Evolutionary conservation across 1,139 yeast species (phyloP).

Genomic region (Zygosaccharomyces pseudobailii): DNA sequence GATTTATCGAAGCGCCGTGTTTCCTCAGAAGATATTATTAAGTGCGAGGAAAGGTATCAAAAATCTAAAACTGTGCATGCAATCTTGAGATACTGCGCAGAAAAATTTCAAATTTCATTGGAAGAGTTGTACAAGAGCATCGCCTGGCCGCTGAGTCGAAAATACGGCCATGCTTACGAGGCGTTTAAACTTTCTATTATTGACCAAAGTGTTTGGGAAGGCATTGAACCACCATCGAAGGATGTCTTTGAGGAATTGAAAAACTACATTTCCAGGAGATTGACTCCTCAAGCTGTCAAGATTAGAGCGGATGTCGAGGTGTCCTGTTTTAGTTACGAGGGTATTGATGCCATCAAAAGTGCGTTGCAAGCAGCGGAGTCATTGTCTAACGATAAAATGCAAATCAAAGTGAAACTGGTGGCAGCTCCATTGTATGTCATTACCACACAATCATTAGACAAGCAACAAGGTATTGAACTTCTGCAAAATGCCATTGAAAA

Average conservation of each 20-base stretch:
- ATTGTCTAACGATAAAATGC: slow-evolving; percentile 75
- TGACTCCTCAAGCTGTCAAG: slow-evolving; percentile 97
- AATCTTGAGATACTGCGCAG: slow-evolving; percentile 96
- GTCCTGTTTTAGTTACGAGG: slow-evolving; percentile 94
- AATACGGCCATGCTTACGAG: slow-evolving; percentile 95
- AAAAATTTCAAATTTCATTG: slow-evolving; percentile 82
- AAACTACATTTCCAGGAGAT: slow-evolving; percentile 81
- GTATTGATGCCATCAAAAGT: slow-evolving; percentile 91
- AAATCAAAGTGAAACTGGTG: slow-evolving; percentile 86
- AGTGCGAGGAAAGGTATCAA: slow-evolving; percentile 96
- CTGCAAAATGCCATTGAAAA: slow-evolving; percentile 75
- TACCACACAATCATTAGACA: slow-evolving; percentile 89
- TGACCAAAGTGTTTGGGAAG: slow-evolving; percentile 83
- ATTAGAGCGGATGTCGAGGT: slow-evolving; percentile 97
- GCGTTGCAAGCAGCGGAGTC: slow-evolving; percentile 87
- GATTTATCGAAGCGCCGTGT: slow-evolving; percentile 97
- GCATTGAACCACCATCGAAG: slow-evolving; percentile 56
- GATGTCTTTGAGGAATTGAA: slow-evolving; percentile 78
- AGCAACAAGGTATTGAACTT: slow-evolving; percentile 76
- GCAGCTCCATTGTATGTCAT: slow-evolving; percentile 97
- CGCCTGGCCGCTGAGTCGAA: slow-evolving; percentile 97
- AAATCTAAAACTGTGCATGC: slow-evolving; percentile 97
- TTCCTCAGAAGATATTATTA: slow-evolving; percentile 93
- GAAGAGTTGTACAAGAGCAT: slow-evolving; percentile 80
- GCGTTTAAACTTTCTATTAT: slow-evolving; percentile 96